Evolutionary conservation across 2,329 filamentous ascomycete genomes (phyloP), one percentile per base, ranked within the genome.

Genomic region (Botrytis hyacinthi): DNA sequence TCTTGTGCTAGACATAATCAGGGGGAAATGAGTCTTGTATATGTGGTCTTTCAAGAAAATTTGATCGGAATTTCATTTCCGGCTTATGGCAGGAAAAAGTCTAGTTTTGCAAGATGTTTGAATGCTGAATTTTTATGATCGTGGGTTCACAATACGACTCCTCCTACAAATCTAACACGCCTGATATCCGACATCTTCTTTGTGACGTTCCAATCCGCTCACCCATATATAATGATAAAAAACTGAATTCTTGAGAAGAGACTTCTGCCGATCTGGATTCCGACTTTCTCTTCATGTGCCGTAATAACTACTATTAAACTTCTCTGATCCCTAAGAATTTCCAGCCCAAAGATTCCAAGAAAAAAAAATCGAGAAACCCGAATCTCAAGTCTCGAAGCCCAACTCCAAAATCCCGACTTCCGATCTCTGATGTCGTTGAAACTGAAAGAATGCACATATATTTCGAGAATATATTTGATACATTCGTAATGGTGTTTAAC

Each of bases 21-120:
- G 26, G 3, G 22, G 22, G 1, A 18, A 7, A 1, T 61, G 0
- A 2, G 5, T n/a, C 26, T n/a, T 0, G 22, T 7, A n/a, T n/a
- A 40, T 37, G 59, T n/a, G 10, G 12, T n/a, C 59, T 26, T 37
- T 61, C 4, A 12, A 8, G 12, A 42, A 8, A 8, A 4, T 40
- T 40, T 3, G 59, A 16, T 61, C 12, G 22, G 2, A 22, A 61
- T 57, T 29, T 29, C 7, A 18, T 57, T 32, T 0, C 3, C 14
- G 16, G 51, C 16, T 18, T 16, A 2, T 57, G 6, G 14, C 51
- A 29, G 1, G 51, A 1, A 1, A 16, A 32, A 18, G 16, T 29
- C 6, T 29, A 26, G 14, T 4, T 32, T 18, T 57, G 6, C 14
- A 2, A n/a, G 14, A 7, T 8, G 6, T 14, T 57, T 18, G 16